Conservation (phyloP, 169 alveolate species). For the Plasmodium malariae region DNA sequence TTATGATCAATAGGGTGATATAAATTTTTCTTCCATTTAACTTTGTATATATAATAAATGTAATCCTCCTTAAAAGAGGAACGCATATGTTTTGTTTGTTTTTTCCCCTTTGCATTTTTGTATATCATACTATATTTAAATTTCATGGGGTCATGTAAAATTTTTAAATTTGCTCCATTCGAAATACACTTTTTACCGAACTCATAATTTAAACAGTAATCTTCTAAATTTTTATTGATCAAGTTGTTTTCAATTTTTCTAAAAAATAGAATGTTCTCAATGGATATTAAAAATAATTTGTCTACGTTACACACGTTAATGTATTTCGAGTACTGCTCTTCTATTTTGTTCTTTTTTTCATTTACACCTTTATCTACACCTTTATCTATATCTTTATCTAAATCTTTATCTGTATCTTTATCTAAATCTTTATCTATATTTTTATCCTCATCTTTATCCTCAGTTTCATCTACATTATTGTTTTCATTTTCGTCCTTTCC, state of each 20-base stretch:
- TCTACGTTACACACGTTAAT: conserved; percentile 30
- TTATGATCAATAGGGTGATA: neutral
- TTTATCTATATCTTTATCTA: no score
- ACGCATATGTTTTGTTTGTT: neutral
- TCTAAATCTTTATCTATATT: no score
- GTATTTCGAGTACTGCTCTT: conserved; percentile 7
- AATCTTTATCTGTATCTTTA: no score
- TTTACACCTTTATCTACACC: no score
- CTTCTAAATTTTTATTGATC: neutral
- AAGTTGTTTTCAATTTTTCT: neutral
- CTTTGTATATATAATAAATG: neutral
- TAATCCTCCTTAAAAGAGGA: neutral
- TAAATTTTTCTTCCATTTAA: neutral
- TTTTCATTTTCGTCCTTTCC: neutral
- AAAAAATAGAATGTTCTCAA: conserved; percentile 50
- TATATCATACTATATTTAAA: conserved; percentile 4
- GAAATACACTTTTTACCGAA: neutral
- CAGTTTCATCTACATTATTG: no score
- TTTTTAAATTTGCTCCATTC: neutral
- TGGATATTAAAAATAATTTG: conserved; percentile 14
- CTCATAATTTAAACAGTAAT: conserved; percentile 5
- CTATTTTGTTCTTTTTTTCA: neutral
- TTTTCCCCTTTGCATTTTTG: conserved; percentile 17
- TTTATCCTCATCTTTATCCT: no score
- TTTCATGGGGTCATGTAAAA: conserved; percentile 10